These are phyloP conservation scores for Arxiozyma slooffiae DNA, from an alignment of 1,139 yeast species.

Conservation along the genomic window DNA sequence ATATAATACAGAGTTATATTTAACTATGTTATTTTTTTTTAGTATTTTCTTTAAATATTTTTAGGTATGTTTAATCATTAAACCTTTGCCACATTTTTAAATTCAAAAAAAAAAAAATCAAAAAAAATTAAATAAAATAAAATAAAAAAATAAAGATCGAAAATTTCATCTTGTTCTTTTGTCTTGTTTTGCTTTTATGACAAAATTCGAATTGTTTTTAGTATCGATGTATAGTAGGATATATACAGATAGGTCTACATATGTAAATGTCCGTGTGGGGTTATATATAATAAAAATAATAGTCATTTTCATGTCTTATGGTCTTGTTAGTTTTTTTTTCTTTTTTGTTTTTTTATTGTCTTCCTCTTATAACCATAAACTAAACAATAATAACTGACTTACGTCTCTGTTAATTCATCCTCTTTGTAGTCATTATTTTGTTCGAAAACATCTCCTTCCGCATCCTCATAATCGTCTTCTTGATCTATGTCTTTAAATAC, in stretches of 20 bases:
- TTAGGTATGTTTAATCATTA: not conserved
- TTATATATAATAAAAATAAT: no score
- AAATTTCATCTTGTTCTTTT: no score
- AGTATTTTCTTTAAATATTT: no score
- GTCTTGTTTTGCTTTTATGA: not conserved
- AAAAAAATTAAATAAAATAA: no score
- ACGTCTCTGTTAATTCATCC: constrained; percentile 14
- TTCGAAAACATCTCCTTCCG: constrained; percentile 15
- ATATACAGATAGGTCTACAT: no score
- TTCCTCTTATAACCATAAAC: not conserved
- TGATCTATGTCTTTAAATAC: constrained; percentile 51
- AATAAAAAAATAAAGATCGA: not conserved
- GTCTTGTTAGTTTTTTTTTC: not conserved
- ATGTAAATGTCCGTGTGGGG: not conserved
- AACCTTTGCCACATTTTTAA: not conserved
- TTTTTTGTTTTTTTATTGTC: no score
- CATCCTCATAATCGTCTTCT: constrained; percentile 36
- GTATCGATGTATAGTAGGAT: no score
- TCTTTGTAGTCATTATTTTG: constrained; percentile 10
- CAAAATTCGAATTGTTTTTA: no score
- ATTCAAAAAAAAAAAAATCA: not conserved
- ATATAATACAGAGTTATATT: no score
- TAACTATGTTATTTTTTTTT: no score
- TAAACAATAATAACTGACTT: not conserved
- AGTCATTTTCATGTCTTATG: not conserved